Evolutionary conservation across 345 rosid genomes (phyloP).

Genomic region (Erysimum cheiranthoides): DNA sequence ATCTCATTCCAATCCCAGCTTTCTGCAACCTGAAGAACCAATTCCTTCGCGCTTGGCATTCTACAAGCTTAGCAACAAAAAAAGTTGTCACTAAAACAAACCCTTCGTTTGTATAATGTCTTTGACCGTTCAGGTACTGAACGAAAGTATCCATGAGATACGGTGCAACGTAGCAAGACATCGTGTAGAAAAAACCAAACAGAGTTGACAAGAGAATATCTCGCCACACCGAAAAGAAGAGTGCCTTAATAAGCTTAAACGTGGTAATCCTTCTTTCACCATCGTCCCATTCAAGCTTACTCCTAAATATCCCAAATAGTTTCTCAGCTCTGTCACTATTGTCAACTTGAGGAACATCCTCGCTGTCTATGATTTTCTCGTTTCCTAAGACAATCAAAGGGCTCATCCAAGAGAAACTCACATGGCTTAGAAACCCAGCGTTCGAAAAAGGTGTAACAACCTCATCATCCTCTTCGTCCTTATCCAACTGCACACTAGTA

Average conservation of each 20-base stretch:
- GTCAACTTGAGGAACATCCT: slow-evolving; percentile 60
- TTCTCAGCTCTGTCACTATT: slow-evolving; percentile 46
- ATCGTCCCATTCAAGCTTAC: slow-evolving; percentile 48
- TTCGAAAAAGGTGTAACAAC: slow-evolving; percentile 52
- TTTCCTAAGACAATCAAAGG: slow-evolving; percentile 54
- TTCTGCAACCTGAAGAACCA: slow-evolving; percentile 56
- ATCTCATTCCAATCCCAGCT: slow-evolving; percentile 57
- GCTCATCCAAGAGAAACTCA: slow-evolving; percentile 60
- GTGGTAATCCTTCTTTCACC: slow-evolving; percentile 46
- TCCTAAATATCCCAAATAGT: slow-evolving; percentile 42
- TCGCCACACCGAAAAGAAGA: slow-evolving; percentile 49
- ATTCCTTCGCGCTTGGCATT: slow-evolving; percentile 62
- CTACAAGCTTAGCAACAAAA: slow-evolving; percentile 60
- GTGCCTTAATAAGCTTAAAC: slow-evolving; percentile 48
- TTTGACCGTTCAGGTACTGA: slow-evolving; percentile 51
- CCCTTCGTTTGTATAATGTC: slow-evolving; percentile 54
- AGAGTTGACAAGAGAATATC: slow-evolving; percentile 51
- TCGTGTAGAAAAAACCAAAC: slow-evolving; percentile 39
- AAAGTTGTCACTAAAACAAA: slow-evolving; percentile 53
- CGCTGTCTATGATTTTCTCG: slow-evolving; percentile 48
- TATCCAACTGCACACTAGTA: slow-evolving; percentile 32
- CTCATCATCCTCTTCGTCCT: slow-evolving; percentile 43
- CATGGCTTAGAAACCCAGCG: slow-evolving; percentile 49
- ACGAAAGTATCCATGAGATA: slow-evolving; percentile 62
- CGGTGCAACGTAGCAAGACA: slow-evolving; percentile 57